phyloP scores from a whole-genome alignment of 805 yeast genomes.

The Suhomyces kilbournensis region DNA sequence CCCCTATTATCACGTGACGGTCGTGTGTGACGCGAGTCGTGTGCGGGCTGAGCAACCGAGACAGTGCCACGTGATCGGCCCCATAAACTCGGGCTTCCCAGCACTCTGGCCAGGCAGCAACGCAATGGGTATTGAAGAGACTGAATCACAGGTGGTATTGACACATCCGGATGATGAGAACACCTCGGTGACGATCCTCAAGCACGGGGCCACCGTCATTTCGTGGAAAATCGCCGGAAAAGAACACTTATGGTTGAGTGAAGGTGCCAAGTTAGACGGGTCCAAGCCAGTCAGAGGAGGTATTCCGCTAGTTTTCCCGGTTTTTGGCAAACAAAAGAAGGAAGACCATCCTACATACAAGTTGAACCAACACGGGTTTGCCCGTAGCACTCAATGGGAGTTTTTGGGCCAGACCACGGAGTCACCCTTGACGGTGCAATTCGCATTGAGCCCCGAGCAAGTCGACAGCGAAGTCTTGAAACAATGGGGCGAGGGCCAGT shows the following conservation, averaged over 20 bases:
- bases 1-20: neutral
- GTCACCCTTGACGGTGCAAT: slow-evolving; percentile 70
- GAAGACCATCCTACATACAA: slow-evolving; percentile 52
- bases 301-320: slow-evolving; percentile 93
- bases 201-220: slow-evolving; percentile 83
- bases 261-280: slow-evolving; percentile 84
- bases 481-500: slow-evolving; percentile 50
- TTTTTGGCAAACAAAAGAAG: slow-evolving; percentile 69
- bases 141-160: slow-evolving; percentile 59
- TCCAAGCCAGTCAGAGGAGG: slow-evolving; percentile 96
- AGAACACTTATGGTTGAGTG: slow-evolving; percentile 82
- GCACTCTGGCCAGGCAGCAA: neutral
- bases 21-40: neutral
- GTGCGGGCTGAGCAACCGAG: neutral
- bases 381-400: slow-evolving; percentile 89
- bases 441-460: slow-evolving; percentile 85
- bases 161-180: slow-evolving; percentile 50
- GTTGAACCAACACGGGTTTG: slow-evolving; percentile 96
- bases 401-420: slow-evolving; percentile 80
- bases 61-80: neutral
- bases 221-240: slow-evolving; percentile 71
- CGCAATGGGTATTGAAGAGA: slow-evolving; percentile 63
- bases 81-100: neutral
- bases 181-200: slow-evolving; percentile 66
- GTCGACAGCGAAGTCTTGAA: slow-evolving; percentile 58